Percentiles rank a stretch among this genome's conserved stretches.
phyloP scores from a whole-genome alignment of 2,329 filamentous ascomycete genomes.

The Fusarium graminum region DNA sequence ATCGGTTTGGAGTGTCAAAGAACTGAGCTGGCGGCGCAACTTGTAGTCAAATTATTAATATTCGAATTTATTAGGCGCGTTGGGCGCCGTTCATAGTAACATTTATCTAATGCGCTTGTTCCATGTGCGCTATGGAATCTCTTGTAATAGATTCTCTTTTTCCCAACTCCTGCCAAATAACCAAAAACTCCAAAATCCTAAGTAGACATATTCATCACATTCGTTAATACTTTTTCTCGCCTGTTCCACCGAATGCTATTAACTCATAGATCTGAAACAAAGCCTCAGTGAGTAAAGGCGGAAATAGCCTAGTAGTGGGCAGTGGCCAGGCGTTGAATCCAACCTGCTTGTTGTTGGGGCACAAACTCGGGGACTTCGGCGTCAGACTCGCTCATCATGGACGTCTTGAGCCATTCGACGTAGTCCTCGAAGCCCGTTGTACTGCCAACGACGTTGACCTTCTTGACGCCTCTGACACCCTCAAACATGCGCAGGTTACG shows the following conservation, averaged over 20 bases:
- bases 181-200: slow-evolving; percentile 28
- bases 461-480: slow-evolving; percentile 57
- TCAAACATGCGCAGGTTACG: slow-evolving; percentile 58
- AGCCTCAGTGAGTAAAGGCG: neutral
- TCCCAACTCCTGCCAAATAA: slow-evolving; percentile 16
- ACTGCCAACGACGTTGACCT: slow-evolving; percentile 55
- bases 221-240: slow-evolving; percentile 32
- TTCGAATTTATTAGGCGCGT: slow-evolving; percentile 9
- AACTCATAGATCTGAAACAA: slow-evolving; percentile 11
- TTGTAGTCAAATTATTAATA: neutral
- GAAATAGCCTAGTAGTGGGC: slow-evolving; percentile 38
- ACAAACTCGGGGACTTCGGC: slow-evolving; percentile 40
- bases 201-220: slow-evolving; percentile 19
- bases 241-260: slow-evolving; percentile 1
- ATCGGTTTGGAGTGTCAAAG: too few species aligned
- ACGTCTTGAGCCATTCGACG: slow-evolving; percentile 55
- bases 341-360: slow-evolving; percentile 37
- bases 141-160: slow-evolving; percentile 8
- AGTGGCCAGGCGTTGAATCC: slow-evolving; percentile 44
- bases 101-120: slow-evolving; percentile 9
- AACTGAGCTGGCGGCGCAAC: neutral
- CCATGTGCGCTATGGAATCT: slow-evolving; percentile 18
- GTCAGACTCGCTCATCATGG: slow-evolving; percentile 53
- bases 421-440: slow-evolving; percentile 59
- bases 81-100: slow-evolving; percentile 1